Evolutionary conservation across 129 eudicot genomes (phyloP).

Genomic region (Artemisia argyi): DNA sequence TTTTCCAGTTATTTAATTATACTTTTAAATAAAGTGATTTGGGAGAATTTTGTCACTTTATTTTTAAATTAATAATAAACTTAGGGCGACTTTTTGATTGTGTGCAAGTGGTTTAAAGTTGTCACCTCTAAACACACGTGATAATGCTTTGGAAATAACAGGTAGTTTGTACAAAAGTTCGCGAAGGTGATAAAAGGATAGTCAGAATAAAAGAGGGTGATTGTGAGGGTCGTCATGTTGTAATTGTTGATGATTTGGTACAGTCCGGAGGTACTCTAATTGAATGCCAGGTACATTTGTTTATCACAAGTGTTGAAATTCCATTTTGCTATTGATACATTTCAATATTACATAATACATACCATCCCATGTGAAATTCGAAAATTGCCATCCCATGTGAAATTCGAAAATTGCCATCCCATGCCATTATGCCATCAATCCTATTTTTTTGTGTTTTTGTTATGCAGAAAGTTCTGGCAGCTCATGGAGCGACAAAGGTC

Average conservation of each 20-base stretch:
- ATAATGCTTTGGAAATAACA: background rate
- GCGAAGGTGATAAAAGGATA: conserved; percentile 18
- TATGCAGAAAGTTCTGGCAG: conserved; percentile 61
- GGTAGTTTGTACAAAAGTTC: conserved; percentile 22
- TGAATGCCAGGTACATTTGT: conserved; percentile 14
- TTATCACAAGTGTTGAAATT: background rate
- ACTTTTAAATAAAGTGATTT: background rate
- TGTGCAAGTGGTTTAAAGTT: background rate
- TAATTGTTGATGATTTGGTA: conserved; percentile 17
- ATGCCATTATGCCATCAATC: background rate
- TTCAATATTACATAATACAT: background rate
- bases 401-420: no score
- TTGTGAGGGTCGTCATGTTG: conserved; percentile 6
- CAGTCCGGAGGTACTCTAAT: conserved; percentile 14
- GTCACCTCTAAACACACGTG: background rate
- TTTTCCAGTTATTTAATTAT: background rate
- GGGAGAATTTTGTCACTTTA: background rate
- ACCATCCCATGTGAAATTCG: background rate
- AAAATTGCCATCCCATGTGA: no score
- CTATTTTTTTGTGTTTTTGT: conserved; percentile 1
- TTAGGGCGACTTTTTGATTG: background rate
- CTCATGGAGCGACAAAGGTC: conserved; percentile 88
- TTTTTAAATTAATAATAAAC: background rate
- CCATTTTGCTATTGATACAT: background rate
- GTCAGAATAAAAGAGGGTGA: conserved; percentile 14